Conservation (phyloP, 2,329 filamentous ascomycete genomes). For the Scleromitrula shiraiana region DNA sequence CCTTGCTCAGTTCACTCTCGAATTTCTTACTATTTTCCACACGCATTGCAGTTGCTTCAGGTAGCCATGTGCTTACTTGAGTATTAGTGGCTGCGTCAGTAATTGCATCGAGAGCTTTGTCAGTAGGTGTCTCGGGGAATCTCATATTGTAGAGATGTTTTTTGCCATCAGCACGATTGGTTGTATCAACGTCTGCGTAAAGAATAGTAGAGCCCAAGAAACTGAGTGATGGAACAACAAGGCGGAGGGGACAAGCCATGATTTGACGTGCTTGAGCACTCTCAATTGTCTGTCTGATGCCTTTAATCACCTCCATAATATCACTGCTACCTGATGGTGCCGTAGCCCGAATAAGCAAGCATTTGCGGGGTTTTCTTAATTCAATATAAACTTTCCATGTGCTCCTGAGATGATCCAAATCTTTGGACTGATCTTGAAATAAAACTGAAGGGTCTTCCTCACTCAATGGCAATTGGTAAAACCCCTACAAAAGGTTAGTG, state of each 20-base stretch:
- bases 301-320: constrained; percentile 14
- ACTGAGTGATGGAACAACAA: constrained; percentile 20
- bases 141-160: neutral
- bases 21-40: constrained; percentile 12
- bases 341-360: constrained; percentile 12
- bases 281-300: constrained; percentile 18
- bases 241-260: constrained; percentile 17
- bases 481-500: constrained; percentile 11
- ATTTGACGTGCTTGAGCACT: constrained; percentile 16
- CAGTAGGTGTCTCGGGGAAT: neutral
- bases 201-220: neutral
- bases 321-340: neutral
- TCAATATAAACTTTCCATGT: constrained; percentile 17
- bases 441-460: constrained; percentile 9
- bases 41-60: neutral
- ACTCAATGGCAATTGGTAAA: constrained; percentile 20
- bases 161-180: neutral
- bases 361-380: constrained; percentile 10
- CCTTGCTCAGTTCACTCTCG: constrained; percentile 15
- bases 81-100: too few species aligned
- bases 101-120: neutral
- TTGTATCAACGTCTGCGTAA: neutral
- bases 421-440: constrained; percentile 17
- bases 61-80: too few species aligned
- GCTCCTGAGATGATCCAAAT: constrained; percentile 17